Base-by-base conservation (phyloP, 2,329 filamentous ascomycete species). In the Penicillium thymicola region DNA sequence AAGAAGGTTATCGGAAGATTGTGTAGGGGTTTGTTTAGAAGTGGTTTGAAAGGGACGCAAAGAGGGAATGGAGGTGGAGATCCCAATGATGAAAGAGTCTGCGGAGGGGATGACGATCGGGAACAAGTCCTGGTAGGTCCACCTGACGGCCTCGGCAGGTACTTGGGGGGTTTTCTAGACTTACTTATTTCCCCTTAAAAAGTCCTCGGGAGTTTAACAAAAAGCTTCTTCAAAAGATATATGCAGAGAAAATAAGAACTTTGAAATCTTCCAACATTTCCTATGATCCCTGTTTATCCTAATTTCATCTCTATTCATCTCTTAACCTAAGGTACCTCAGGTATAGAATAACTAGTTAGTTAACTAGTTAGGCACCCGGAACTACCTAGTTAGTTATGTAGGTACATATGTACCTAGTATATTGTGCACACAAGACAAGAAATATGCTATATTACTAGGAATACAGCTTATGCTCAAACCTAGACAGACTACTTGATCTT, bases 141-240 rank as follows among this genome's bases (percentile, higher is more conserved):
- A 70, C 66, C 65, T 69, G 66, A 69, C 59, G 68, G 67, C 66
- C 68, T 70, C 54, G 54, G 54, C 54, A 55, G 54, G 54, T 55
- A 52, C 48, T 64, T 65, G 60, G 64, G 49, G 51, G 41, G 43
- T 43, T 18, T 34, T 34, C 14, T 34, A 16, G 18, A 23, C 25
- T 32, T 41, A 21, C 3, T 40, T 34, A 30, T 38, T n/a, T 18
- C 36, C 36, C 44, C 51, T 25, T 32, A 32, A 18, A 25, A 30
- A 11, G 18, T 25, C n/a, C 14, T n/a, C 41, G 21, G 53, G 58
- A 56, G 56, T 52, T 41, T 57, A 10, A 18, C 5, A 44, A 44
- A 21, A 48, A 49, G 51, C 43, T 54, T 49, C 42, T 50, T 28
- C 44, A 23, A 34, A 38, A 36, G 8, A 60, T 61, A 58, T 32